phyloP scores from a whole-genome alignment of 169 alveolate species.

The Toxoplasma gondii region DNA sequence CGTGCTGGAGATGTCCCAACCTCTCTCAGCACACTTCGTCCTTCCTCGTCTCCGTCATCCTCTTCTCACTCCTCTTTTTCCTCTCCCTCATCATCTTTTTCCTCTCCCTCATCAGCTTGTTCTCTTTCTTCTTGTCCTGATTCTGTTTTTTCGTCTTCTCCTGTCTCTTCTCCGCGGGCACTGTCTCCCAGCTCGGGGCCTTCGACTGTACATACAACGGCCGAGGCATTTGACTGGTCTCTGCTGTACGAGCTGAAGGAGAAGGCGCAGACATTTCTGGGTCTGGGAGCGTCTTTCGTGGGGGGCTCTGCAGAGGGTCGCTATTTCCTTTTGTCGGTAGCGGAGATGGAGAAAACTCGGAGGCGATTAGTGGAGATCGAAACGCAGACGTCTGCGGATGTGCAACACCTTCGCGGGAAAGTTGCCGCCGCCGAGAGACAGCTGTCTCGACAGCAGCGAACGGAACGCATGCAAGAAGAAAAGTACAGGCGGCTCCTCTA shows the following conservation, averaged over 20 bases:
- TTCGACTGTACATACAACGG: background rate
- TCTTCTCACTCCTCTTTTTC: background rate
- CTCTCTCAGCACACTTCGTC: background rate
- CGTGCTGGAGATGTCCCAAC: background rate
- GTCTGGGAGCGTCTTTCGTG: background rate
- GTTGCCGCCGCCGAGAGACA: background rate
- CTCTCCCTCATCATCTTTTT: background rate
- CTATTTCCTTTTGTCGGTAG: background rate
- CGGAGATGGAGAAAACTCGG: background rate
- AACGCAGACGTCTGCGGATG: background rate
- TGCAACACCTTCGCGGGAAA: background rate
- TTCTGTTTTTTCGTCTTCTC: background rate
- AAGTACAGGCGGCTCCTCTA: background rate
- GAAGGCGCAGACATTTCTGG: background rate
- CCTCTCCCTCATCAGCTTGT: background rate
- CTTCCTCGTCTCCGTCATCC: background rate
- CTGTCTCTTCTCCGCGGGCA: background rate
- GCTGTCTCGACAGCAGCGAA: background rate
- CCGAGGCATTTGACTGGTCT: background rate
- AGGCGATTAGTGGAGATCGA: background rate
- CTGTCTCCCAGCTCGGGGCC: background rate
- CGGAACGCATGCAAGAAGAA: background rate
- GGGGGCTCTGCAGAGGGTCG: constrained; percentile 26
- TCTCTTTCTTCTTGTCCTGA: background rate
- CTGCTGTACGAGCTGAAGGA: background rate